Evolutionary conservation across 768 basidiomycete species (phyloP).

Genomic region (Mycena epipterygia): DNA sequence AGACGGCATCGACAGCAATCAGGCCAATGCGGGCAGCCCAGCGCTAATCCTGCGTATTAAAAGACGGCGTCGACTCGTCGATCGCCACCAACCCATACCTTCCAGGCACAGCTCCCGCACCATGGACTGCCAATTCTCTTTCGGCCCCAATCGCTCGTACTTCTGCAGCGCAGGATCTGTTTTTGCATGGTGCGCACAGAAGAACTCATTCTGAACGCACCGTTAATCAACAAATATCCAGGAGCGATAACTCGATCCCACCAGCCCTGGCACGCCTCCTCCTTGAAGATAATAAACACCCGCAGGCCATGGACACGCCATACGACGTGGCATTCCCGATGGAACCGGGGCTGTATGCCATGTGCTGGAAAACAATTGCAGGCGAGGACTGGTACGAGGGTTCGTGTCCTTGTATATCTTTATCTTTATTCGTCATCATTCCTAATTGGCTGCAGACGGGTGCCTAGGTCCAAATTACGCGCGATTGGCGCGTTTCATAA

Average conservation of each 20-base stretch:
- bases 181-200: slow-evolving; percentile 9
- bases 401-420: not conserved
- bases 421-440: not conserved
- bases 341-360: slow-evolving; percentile 1
- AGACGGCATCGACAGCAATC: not conserved
- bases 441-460: not conserved
- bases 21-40: not conserved
- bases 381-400: slow-evolving; percentile 23
- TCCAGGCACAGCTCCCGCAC: not conserved
- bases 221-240: not conserved
- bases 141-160: slow-evolving; percentile 20
- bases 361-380: slow-evolving; percentile 13
- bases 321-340: slow-evolving; percentile 31
- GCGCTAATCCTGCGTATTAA: not conserved
- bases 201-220: no score
- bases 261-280: slow-evolving; percentile 6
- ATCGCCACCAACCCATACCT: not conserved
- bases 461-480: slow-evolving; percentile 13
- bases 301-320: slow-evolving; percentile 14
- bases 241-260: slow-evolving; percentile 19
- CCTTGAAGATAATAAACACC: slow-evolving; percentile 4
- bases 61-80: not conserved
- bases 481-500: slow-evolving; percentile 19
- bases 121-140: slow-evolving; percentile 29
- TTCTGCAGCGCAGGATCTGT: slow-evolving; percentile 2